phyloP scores from a whole-genome alignment of 768 basidiomycete species.

The Xanthoconium purpureum region DNA sequence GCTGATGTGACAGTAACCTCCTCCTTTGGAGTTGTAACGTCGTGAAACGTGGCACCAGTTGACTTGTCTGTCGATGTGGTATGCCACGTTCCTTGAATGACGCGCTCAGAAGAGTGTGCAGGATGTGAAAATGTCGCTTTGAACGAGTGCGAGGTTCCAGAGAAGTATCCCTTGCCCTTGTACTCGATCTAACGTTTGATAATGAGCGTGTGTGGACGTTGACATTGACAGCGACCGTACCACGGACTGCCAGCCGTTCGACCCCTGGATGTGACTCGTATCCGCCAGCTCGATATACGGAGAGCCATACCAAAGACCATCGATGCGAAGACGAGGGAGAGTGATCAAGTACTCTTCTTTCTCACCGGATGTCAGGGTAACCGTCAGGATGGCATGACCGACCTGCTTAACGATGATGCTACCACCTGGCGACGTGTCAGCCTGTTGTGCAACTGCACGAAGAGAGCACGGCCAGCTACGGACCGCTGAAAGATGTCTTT shows the following conservation, averaged over 20 bases:
- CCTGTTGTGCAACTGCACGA: background rate
- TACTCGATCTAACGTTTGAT: conserved; percentile 69
- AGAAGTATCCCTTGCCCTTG: conserved; percentile 95
- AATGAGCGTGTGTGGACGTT: conserved; percentile 30
- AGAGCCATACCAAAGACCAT: conserved; percentile 88
- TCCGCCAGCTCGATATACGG: conserved; percentile 92
- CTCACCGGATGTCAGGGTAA: conserved; percentile 54
- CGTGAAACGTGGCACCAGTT: conserved; percentile 62
- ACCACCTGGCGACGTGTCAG: conserved; percentile 42
- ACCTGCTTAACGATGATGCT: conserved; percentile 90
- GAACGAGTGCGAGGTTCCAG: conserved; percentile 90
- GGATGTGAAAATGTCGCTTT: conserved; percentile 72
- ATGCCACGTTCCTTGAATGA: conserved; percentile 83
- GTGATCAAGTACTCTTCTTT: conserved; percentile 84
- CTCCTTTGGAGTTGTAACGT: conserved; percentile 70
- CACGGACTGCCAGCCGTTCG: conserved; percentile 56
- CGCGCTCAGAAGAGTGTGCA: conserved; percentile 41
- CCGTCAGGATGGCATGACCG: conserved; percentile 84
- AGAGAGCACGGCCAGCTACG: conserved; percentile 12
- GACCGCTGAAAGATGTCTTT: conserved; percentile 89
- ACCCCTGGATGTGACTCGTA: conserved; percentile 70
- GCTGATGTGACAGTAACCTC: conserved; percentile 65
- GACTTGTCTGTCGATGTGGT: conserved; percentile 51
- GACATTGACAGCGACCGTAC: conserved; percentile 29
- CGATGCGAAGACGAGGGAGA: conserved; percentile 86